Base-by-base conservation (phyloP, 371 early-diverging fungal genomes). In the Cokeromyces recurvatus region DNA sequence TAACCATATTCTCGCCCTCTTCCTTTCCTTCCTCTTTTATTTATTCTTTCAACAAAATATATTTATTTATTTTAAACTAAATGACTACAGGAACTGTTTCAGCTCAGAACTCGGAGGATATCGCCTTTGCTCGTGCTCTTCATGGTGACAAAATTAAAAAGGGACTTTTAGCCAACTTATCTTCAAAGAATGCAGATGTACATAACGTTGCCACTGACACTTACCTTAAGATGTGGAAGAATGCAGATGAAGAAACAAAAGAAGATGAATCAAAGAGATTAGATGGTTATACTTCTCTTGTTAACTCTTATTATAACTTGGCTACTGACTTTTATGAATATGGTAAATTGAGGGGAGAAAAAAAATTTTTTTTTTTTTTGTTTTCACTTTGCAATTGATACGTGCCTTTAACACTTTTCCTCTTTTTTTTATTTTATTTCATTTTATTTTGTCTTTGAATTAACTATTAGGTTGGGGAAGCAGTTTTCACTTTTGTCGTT, bases 401-500 rank as follows among this genome's bases (percentile, higher is more conserved):
- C n/a, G n/a, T n/a, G n/a, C n/a, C n/a, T n/a, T n/a, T n/a, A n/a
- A n/a, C n/a, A n/a, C n/a, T n/a, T n/a, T n/a, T n/a, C n/a, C n/a
- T n/a, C n/a, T n/a, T n/a, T n/a, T n/a, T n/a, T n/a, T n/a, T n/a
- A n/a, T n/a, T n/a, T n/a, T n/a, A n/a, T n/a, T n/a, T n/a, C 25
- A 24, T 4, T 16, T 17, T 5, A 7, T 2, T 16, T 15, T 6
- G 9, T 36, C 7, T 36, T 36, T 11, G 4, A 9, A n/a, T 34
- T 6, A n/a, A 11, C 4, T 9, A 11, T 15, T 24, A 41, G 55
- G 56, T 32, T 94, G 95, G 95, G 94, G 95, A 32, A 71, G 71
- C 37, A 87, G 89, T 48, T 95, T 94, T 83, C 95, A 95, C 60
- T 95, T 94, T 37, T 84, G 88, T 81, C 61, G 87, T 60, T 86